phyloP scores from a whole-genome alignment of 169 alveolate species.

The Babesia bigemina region DNA sequence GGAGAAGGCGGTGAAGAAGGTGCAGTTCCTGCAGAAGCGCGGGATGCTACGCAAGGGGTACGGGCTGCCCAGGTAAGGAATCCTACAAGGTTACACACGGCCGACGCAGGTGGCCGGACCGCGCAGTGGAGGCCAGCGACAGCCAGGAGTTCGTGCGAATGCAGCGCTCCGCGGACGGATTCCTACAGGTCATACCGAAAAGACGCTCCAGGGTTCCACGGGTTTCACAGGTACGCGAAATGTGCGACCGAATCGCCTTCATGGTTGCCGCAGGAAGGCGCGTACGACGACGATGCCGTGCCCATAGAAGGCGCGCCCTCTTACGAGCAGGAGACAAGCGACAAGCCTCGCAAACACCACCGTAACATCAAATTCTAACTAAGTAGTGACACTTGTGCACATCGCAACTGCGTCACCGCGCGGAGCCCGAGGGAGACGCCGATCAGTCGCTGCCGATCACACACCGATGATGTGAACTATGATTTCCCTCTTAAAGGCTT shows the following conservation, averaged over 20 bases:
- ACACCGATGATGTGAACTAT: background rate
- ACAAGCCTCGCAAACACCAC: constrained; percentile 42
- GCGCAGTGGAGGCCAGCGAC: constrained; percentile 55
- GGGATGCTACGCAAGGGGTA: constrained; percentile 48
- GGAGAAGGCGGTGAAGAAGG: constrained; percentile 61
- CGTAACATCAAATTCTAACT: constrained; percentile 17
- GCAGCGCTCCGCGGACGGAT: constrained; percentile 69
- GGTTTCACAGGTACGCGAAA: constrained; percentile 7
- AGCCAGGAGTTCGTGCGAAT: constrained; percentile 66
- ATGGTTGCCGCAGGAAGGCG: constrained; percentile 12
- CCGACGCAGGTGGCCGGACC: constrained; percentile 57
- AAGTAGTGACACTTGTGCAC: background rate
- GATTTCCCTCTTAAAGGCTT: background rate
- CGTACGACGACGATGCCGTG: constrained; percentile 24
- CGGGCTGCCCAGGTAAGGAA: constrained; percentile 49
- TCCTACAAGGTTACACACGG: background rate
- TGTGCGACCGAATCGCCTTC: background rate
- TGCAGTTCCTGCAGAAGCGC: constrained; percentile 52
- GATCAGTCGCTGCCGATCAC: no score
- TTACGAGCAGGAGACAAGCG: constrained; percentile 17
- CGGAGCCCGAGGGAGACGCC: background rate
- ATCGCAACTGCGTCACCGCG: background rate
- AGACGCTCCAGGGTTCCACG: constrained; percentile 47
- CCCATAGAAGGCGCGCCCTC: constrained; percentile 33
- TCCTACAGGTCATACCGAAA: constrained; percentile 60